Conservation (phyloP, 257 asterid species). For the Oldenlandia corymbosa region DNA sequence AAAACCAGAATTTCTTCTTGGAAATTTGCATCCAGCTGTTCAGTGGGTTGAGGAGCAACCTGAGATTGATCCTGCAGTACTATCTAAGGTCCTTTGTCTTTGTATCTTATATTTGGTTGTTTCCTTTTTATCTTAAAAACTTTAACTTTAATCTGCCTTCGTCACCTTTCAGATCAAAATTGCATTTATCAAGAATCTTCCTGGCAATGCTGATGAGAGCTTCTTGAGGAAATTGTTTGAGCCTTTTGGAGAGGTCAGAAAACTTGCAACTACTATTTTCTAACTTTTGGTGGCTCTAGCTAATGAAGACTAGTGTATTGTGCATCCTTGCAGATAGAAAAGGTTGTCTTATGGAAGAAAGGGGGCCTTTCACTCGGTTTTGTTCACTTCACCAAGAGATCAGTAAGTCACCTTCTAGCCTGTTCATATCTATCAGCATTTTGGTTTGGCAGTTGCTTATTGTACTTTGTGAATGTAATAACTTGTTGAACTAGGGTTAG, state of each 20-base stretch:
- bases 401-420: slow-evolving; percentile 33
- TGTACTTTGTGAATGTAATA: neutral
- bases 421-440: neutral
- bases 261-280: slow-evolving; percentile 18
- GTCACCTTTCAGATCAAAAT: slow-evolving; percentile 60
- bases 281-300: slow-evolving; percentile 4
- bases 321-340: slow-evolving; percentile 64
- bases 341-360: slow-evolving; percentile 58
- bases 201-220: slow-evolving; percentile 62
- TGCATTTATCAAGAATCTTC: slow-evolving; percentile 76
- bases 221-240: slow-evolving; percentile 65
- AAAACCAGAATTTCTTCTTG: slow-evolving; percentile 72
- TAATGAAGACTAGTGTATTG: slow-evolving; percentile 11
- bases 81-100: slow-evolving; percentile 53
- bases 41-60: slow-evolving; percentile 85
- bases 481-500: neutral
- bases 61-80: slow-evolving; percentile 50
- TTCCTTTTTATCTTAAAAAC: slow-evolving; percentile 13
- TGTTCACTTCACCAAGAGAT: slow-evolving; percentile 67
- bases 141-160: slow-evolving; percentile 14
- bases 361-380: slow-evolving; percentile 62
- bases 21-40: slow-evolving; percentile 78
- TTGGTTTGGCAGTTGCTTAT: neutral
- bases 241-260: slow-evolving; percentile 73
- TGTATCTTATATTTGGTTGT: slow-evolving; percentile 12